Conservation (phyloP, 225 moss, liverwort and hornwort species). For the Sphagnum tenellum region DNA sequence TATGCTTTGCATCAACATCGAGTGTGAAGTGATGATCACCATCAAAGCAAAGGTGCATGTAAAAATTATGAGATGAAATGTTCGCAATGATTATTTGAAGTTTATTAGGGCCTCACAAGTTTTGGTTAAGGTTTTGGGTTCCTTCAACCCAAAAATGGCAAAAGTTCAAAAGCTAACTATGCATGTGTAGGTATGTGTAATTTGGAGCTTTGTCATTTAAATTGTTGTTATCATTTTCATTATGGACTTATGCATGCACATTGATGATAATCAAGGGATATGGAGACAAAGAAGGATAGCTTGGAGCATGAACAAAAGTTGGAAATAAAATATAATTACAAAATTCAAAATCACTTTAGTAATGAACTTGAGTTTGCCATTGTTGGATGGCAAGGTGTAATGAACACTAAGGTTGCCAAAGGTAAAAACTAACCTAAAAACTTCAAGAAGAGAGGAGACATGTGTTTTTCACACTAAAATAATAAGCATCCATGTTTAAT, state of each 20-base stretch:
- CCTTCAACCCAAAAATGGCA: no score
- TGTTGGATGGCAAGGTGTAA: no score
- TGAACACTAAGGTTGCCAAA: no score
- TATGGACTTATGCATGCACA: slow-evolving; percentile 42
- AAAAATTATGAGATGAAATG: slow-evolving; percentile 36
- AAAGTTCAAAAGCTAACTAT: no score
- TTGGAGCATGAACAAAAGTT: no score
- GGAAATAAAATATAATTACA: background rate
- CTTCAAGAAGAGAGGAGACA: no score
- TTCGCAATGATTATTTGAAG: no score
- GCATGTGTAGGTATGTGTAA: slow-evolving; percentile 36
- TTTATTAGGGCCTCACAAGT: no score
- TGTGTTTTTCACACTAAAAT: background rate
- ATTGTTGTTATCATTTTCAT: slow-evolving; percentile 71
- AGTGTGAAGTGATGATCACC: slow-evolving; percentile 64
- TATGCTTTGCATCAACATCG: slow-evolving; percentile 49
- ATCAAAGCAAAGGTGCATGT: slow-evolving; percentile 40
- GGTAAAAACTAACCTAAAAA: no score
- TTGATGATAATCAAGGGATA: slow-evolving; percentile 17
- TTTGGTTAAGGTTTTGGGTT: no score
- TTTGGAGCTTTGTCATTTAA: slow-evolving; percentile 82
- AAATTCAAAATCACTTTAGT: slow-evolving; percentile 22
- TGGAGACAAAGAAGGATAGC: no score
- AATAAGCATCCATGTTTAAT: background rate
- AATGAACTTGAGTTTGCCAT: slow-evolving; percentile 9